Evolutionary conservation across 2,329 filamentous ascomycete genomes (phyloP), one percentile per base, ranked within the genome.

Genomic region (Cercospora sojina): DNA sequence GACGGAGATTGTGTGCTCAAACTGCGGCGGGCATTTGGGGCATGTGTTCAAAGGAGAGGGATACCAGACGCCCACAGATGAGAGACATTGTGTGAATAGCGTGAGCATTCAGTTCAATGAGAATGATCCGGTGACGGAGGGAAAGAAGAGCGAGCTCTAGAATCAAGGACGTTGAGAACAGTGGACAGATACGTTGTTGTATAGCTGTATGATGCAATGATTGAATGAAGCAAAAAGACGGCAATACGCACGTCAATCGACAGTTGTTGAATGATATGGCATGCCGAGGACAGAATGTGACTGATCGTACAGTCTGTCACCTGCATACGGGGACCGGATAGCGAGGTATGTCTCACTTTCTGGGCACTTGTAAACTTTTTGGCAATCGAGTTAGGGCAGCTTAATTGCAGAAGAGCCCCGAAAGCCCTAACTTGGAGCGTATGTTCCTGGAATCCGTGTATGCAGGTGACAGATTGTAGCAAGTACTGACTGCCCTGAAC

Each of bases 31-130:
- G 1, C 92, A 96, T 80, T 78, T 96, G 67, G 92, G 92, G 27
- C 92, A 96, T 83, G 92, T 96, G 16, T 96, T 96, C 79, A 94
- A 95, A 83, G 92, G 92, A 12, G 92, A 96, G 79, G 90, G 91
- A 20, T 94, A 89, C 76, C 76, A 84, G 8, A 96, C 91, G 23
- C 93, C 95, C 5, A 98, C 93, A 20, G 90, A 99, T 78, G 95
- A 99, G 87, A 86, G 95, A 68, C 95, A 99, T 82, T 99, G 95
- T 77, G 95, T 99, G 66, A 99, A 98, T 78, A 95, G 92, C 75
- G 82, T 98, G 62, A 96, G 91, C 77, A 82, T 98, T 80, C 95
- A 88, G 73, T 98, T 99, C 77, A 85, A 84, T 1, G 84, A 91
- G 58, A 89, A 91, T 69, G 85, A 87, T 73, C 80, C 82, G 38